Conservation (phyloP, 768 basidiomycete species). For the Boletales sp. region DNA sequence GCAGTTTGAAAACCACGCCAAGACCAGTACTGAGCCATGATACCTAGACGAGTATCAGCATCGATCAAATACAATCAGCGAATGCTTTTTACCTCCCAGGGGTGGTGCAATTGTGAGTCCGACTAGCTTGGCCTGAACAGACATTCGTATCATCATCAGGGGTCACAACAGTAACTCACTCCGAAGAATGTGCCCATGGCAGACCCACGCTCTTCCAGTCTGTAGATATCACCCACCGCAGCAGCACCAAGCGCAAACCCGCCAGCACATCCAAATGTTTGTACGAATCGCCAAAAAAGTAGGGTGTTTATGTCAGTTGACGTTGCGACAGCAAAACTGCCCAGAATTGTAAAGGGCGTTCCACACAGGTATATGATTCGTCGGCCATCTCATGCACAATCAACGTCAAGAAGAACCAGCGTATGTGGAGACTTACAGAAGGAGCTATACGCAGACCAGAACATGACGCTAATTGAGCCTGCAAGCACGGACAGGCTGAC, state of each 20-base stretch:
- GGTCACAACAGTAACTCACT: conserved; percentile 27
- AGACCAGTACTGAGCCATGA: conserved; percentile 55
- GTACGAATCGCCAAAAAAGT: conserved; percentile 60
- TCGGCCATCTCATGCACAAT: conserved; percentile 52
- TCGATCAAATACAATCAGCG: background rate
- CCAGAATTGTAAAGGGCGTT: conserved; percentile 56
- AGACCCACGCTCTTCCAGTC: conserved; percentile 55
- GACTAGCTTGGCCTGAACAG: conserved; percentile 42
- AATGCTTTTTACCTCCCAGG: conserved; percentile 40
- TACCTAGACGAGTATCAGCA: conserved; percentile 30
- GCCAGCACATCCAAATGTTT: conserved; percentile 61
- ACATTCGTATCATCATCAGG: background rate
- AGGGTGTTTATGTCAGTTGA: conserved; percentile 42
- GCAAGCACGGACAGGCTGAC: conserved; percentile 50
- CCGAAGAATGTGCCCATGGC: conserved; percentile 60
- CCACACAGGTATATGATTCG: conserved; percentile 54
- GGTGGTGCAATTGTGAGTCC: conserved; percentile 63
- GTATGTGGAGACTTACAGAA: conserved; percentile 40
- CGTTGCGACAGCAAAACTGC: conserved; percentile 56
- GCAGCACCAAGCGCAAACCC: conserved; percentile 55
- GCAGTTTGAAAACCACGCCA: conserved; percentile 60
- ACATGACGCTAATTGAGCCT: conserved; percentile 42
- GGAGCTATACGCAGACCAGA: conserved; percentile 50
- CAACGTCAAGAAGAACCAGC: background rate
- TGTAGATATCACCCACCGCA: conserved; percentile 66